Evolutionary conservation across 805 yeast species (phyloP), one percentile per base, ranked within the genome.

Genomic region (Metschnikowia matae): DNA sequence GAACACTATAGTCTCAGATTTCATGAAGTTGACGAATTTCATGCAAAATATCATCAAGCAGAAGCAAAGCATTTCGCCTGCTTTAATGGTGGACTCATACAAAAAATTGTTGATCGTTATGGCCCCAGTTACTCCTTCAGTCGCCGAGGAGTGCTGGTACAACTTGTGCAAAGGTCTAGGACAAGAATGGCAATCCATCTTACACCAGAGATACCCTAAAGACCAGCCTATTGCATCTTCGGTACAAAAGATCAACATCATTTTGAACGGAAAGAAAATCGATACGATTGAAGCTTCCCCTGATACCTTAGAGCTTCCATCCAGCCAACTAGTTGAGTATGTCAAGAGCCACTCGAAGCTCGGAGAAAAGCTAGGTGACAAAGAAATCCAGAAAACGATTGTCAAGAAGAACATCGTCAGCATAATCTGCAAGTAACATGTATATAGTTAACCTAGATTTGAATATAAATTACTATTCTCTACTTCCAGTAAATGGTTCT

Each of bases 1-100:
- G 63, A 92, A 94, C 65, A 91, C 97, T 0, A 83, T 89, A 1
- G 80, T 94, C 21, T 88, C 97, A 0, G 95, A 90, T 62, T 86
- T 82, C 61, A 92, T 90, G 96, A 94, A 90, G 61, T 65, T 84
- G 45, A 85, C 95, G 10, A 68, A 83, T 58, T 56, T 73, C 1
- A 58, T 87, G 15, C 60, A 65, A 2, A 54, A 63, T 2, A 75
- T 78, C 0, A 40, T 72, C 3, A 74, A 75, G 35, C 61, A 68
- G 6, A 58, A 67, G 0, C 55, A 63, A 4, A 20, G 38, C 1
- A 67, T 81, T 8, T 64, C 69, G 39, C 54, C 64, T 0, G 69
- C 67, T 0, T 52, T 88, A n/a, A 58, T 80, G 10, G 55, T 79
- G 50, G 75, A 79, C 42, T 68, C 79, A 1, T 77, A 77, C 51